These are phyloP conservation scores for Candida glucosophila DNA, from an alignment of 1,139 yeast genomes.

Conservation along the genomic window DNA sequence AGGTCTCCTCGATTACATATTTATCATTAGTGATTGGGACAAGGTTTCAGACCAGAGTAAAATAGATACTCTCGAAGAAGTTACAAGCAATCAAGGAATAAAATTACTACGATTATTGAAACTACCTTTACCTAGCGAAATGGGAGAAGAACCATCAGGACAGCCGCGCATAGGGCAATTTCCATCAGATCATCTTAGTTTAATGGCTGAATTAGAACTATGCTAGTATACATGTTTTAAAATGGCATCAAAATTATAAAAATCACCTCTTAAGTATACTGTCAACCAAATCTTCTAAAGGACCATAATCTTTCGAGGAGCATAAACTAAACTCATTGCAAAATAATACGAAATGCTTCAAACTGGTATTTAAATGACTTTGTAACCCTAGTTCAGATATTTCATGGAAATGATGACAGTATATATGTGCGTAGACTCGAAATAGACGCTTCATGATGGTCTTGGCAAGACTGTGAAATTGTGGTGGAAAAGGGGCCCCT, in stretches of 20 bases:
- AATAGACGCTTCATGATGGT: constrained; percentile 85
- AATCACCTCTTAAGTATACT: constrained; percentile 39
- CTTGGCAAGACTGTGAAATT: constrained; percentile 61
- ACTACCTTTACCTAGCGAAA: constrained; percentile 64
- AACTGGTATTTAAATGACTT: constrained; percentile 86
- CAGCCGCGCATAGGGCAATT: constrained; percentile 78
- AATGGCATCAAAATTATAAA: constrained; percentile 2
- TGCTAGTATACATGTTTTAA: constrained; percentile 4
- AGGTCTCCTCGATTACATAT: constrained; percentile 77
- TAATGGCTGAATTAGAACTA: constrained; percentile 44
- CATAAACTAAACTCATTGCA: constrained; percentile 76
- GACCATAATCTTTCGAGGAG: constrained; percentile 80
- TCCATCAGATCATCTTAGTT: constrained; percentile 82
- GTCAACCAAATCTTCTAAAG: constrained; percentile 76
- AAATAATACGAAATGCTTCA: constrained; percentile 88
- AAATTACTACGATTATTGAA: constrained; percentile 46
- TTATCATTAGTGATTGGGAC: constrained; percentile 49
- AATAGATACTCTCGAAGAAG: constrained; percentile 31
- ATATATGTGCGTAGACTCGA: constrained; percentile 95
- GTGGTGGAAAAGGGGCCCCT: constrained; percentile 79
- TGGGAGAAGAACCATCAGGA: constrained; percentile 66
- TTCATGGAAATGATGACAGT: constrained; percentile 96
- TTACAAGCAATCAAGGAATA: constrained; percentile 35
- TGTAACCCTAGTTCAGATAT: constrained; percentile 86
- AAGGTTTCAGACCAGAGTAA: constrained; percentile 15